A percentile compares a stretch with the other conserved stretches of the same genome.
Conservation (phyloP, 805 yeast genomes). For the Yarrowia divulgata region DNA sequence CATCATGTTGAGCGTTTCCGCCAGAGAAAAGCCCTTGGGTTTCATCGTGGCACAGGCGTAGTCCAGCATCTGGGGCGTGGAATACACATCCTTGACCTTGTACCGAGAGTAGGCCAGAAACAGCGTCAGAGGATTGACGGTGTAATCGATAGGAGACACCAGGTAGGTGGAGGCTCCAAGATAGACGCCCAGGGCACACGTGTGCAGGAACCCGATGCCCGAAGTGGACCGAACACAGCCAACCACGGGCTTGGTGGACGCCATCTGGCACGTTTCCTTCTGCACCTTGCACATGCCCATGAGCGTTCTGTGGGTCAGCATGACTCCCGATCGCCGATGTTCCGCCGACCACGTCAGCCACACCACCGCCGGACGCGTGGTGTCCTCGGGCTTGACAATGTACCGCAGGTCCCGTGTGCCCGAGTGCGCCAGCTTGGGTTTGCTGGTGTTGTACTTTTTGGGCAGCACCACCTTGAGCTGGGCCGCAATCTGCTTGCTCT, state of each 20-base stretch:
- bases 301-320: slow-evolving; percentile 66
- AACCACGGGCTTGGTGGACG: slow-evolving; percentile 72
- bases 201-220: slow-evolving; percentile 88
- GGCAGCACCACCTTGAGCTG: slow-evolving; percentile 53
- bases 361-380: slow-evolving; percentile 60
- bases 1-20: slow-evolving; percentile 80
- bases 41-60: slow-evolving; percentile 69
- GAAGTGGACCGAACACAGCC: slow-evolving; percentile 85
- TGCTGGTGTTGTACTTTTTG: slow-evolving; percentile 70
- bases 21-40: slow-evolving; percentile 67
- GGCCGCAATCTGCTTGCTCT: slow-evolving; percentile 57
- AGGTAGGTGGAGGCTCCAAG: slow-evolving; percentile 86
- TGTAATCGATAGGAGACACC: slow-evolving; percentile 78
- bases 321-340: slow-evolving; percentile 64
- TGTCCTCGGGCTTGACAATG: slow-evolving; percentile 44
- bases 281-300: slow-evolving; percentile 84
- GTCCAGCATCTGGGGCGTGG: slow-evolving; percentile 82
- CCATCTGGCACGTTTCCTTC: slow-evolving; percentile 89
- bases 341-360: slow-evolving; percentile 79
- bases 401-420: slow-evolving; percentile 42
- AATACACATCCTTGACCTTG: slow-evolving; percentile 83
- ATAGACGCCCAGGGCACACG: slow-evolving; percentile 83
- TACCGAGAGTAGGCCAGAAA: slow-evolving; percentile 73
- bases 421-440: slow-evolving; percentile 54
- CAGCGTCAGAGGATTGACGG: slow-evolving; percentile 73